Conservation (phyloP, 768 basidiomycete species). For the Coprinopsis sp. region DNA sequence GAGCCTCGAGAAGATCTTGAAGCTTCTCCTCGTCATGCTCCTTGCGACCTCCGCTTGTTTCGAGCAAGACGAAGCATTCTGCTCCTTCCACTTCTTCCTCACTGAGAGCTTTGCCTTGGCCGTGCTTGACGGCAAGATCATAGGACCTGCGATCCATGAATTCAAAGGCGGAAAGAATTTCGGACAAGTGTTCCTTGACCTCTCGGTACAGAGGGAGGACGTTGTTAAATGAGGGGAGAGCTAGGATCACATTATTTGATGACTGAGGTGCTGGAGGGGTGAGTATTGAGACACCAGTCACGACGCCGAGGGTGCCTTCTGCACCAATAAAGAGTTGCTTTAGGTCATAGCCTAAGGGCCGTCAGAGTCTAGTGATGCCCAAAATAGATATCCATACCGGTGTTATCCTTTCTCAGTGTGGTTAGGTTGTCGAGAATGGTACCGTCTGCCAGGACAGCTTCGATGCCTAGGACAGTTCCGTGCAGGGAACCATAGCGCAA, state of each 20-base stretch:
- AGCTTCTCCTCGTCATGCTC: slow-evolving; percentile 99
- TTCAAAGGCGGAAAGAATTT: slow-evolving; percentile 97
- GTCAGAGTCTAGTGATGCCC: slow-evolving; percentile 1
- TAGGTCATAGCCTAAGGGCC: slow-evolving; percentile 81
- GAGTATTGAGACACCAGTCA: slow-evolving; percentile 93
- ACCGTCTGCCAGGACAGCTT: slow-evolving; percentile 93
- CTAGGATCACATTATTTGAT: slow-evolving; percentile 88
- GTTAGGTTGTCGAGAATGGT: slow-evolving; percentile 85
- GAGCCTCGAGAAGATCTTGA: slow-evolving; percentile 64
- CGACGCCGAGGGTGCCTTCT: slow-evolving; percentile 93
- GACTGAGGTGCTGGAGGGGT: slow-evolving; percentile 80
- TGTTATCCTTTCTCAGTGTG: slow-evolving; percentile 95
- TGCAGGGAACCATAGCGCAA: slow-evolving; percentile 93
- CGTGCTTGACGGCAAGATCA: slow-evolving; percentile 78
- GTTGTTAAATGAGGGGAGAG: slow-evolving; percentile 80
- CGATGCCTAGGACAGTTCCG: slow-evolving; percentile 90
- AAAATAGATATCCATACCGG: slow-evolving; percentile 48
- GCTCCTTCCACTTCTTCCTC: slow-evolving; percentile 73
- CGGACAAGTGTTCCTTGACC: slow-evolving; percentile 79
- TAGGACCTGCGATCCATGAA: slow-evolving; percentile 88
- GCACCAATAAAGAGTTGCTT: slow-evolving; percentile 98
- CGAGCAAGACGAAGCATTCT: slow-evolving; percentile 86
- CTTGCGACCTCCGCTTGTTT: slow-evolving; percentile 88
- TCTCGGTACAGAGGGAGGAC: slow-evolving; percentile 81
- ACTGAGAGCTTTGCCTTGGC: slow-evolving; percentile 71